Conservation (phyloP, 2,329 filamentous ascomycete genomes). For the Ustulina deusta region DNA sequence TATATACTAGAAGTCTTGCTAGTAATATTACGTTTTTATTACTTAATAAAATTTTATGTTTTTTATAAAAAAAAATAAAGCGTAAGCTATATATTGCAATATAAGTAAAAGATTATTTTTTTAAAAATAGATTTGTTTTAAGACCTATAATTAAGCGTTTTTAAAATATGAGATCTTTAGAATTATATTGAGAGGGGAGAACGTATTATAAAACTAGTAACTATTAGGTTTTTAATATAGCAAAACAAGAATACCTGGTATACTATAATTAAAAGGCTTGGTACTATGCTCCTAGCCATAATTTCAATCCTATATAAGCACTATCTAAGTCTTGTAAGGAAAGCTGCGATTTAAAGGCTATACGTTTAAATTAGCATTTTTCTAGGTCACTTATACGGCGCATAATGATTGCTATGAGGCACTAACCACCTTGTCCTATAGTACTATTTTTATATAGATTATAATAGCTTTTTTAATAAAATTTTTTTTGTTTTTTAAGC, state of each 20-base stretch:
- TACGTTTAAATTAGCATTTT: not conserved
- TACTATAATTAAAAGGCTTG: constrained; percentile 9
- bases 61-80: not conserved
- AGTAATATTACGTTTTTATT: constrained; percentile 10
- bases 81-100: not conserved
- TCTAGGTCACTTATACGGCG: not conserved
- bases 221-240: constrained; percentile 1
- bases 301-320: no score
- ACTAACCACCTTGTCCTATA: not conserved
- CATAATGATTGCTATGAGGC: not conserved
- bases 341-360: not conserved
- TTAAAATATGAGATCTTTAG: constrained; percentile 1
- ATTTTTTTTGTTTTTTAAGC: no score
- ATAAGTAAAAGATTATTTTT: not conserved
- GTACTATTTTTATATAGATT: not conserved
- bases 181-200: not conserved
- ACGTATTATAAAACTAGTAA: constrained; percentile 7
- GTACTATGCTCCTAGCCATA: not conserved
- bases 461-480: no score
- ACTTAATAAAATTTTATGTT: constrained; percentile 7
- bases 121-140: not conserved
- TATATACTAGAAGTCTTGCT: not conserved
- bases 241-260: constrained; percentile 10
- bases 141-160: constrained; percentile 11
- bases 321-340: no score